phyloP scores from a whole-genome alignment of 108 stramenopile species.

The Cylindrotheca fusiformis region DNA sequence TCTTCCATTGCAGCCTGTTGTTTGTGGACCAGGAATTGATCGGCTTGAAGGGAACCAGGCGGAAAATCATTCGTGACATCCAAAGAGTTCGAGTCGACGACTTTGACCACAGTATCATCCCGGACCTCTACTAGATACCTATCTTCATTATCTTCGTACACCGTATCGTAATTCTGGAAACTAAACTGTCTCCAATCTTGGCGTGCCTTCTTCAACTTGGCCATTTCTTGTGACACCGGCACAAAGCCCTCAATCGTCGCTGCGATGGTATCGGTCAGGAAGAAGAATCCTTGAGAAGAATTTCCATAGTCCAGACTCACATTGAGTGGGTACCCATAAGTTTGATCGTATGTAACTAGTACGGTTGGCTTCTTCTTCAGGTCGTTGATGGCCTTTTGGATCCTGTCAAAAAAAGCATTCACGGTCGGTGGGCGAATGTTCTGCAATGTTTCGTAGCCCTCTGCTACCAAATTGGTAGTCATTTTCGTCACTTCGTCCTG shows the following conservation, averaged over 20 bases:
- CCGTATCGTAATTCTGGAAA: background rate
- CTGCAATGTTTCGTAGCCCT: background rate
- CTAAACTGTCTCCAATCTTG: background rate
- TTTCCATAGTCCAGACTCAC: background rate
- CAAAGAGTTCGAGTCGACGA: background rate
- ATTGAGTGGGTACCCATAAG: background rate
- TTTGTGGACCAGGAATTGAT: background rate
- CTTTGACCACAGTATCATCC: background rate
- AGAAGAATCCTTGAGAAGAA: background rate
- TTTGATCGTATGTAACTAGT: background rate
- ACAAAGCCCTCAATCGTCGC: background rate
- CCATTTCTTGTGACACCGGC: background rate
- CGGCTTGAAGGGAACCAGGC: background rate
- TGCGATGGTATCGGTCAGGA: background rate
- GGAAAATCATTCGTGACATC: background rate
- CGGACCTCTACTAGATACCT: background rate
- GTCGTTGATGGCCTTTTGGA: background rate
- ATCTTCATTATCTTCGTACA: background rate
- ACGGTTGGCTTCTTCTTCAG: background rate
- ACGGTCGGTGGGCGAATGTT: background rate
- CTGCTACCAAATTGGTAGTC: background rate
- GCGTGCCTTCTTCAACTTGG: background rate
- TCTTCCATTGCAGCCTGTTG: background rate
- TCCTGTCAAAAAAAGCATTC: background rate
- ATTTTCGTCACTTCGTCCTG: background rate